Conservation (phyloP, 2,329 filamentous ascomycete genomes). For the Torrubiella hemipterigena region DNA sequence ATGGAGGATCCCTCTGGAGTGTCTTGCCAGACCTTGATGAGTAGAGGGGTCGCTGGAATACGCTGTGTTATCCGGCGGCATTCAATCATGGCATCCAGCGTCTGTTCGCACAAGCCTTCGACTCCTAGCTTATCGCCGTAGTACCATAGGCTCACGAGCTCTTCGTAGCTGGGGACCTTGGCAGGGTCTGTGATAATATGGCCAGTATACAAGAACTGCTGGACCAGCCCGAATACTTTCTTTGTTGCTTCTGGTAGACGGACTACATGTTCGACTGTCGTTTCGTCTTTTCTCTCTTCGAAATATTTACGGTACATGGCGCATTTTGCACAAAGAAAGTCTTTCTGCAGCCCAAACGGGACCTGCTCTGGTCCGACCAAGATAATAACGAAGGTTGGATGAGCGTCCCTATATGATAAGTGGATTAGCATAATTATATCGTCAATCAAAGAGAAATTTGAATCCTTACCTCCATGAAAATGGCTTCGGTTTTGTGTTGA, state of each 20-base stretch:
- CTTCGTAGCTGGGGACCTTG: constrained; percentile 37
- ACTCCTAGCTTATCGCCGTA: constrained; percentile 39
- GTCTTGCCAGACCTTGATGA: constrained; percentile 50
- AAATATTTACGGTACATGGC: constrained; percentile 35
- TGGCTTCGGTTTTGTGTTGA: no score
- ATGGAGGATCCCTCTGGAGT: constrained; percentile 49
- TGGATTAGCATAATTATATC: constrained; percentile 16
- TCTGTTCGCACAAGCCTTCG: constrained; percentile 41
- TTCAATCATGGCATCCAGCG: constrained; percentile 45
- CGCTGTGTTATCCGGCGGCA: constrained; percentile 37
- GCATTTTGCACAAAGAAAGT: constrained; percentile 43
- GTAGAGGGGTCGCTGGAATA: constrained; percentile 46
- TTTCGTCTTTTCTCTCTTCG: constrained; percentile 16
- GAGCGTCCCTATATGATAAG: constrained; percentile 31
- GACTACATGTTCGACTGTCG: constrained; percentile 36
- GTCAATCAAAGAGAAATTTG: no score
- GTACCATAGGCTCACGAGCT: constrained; percentile 44
- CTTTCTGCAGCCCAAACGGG: constrained; percentile 46
- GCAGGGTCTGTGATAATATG: constrained; percentile 29
- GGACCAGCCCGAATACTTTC: constrained; percentile 42
- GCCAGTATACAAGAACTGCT: constrained; percentile 42
- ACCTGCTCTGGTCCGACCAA: constrained; percentile 38
- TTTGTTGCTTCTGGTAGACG: constrained; percentile 33
- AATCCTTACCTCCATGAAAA: no score
- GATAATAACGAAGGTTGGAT: constrained; percentile 42